phyloP scores from a whole-genome alignment of 2,329 filamentous ascomycete species.

The Pochonia chlamydosporia region DNA sequence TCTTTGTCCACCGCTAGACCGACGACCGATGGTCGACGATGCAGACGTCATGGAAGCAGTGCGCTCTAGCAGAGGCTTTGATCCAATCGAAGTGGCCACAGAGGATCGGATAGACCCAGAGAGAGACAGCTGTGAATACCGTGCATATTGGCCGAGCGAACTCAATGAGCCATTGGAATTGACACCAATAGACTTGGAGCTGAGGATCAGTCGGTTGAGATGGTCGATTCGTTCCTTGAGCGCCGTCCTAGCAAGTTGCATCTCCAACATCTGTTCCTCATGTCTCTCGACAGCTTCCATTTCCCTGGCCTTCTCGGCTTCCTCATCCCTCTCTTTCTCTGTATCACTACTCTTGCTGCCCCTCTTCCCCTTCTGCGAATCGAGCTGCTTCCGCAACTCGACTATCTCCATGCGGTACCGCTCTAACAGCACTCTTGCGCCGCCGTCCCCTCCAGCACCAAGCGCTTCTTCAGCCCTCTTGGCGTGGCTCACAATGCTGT shows the following conservation, averaged over 20 bases:
- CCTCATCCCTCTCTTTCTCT: constrained; percentile 54
- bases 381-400: constrained; percentile 73
- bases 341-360: constrained; percentile 55
- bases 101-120: constrained; percentile 62
- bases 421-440: constrained; percentile 81
- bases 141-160: constrained; percentile 55
- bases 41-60: constrained; percentile 63
- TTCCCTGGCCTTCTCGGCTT: constrained; percentile 68
- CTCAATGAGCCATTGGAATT: constrained; percentile 72
- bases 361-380: constrained; percentile 67
- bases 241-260: constrained; percentile 93
- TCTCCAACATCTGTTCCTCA: constrained; percentile 96
- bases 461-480: constrained; percentile 90
- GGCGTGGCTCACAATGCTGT: constrained; percentile 94
- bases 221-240: constrained; percentile 97
- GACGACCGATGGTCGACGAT: constrained; percentile 51
- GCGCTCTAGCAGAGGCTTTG: constrained; percentile 50
- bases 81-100: constrained; percentile 55
- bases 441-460: constrained; percentile 73
- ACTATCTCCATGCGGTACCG: constrained; percentile 91
- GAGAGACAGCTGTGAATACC: constrained; percentile 54
- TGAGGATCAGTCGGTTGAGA: constrained; percentile 88
- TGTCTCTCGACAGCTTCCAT: constrained; percentile 80
- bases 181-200: constrained; percentile 91
- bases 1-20: constrained; percentile 39